These are phyloP conservation scores for Cyanidiococcus yangmingshanensis DNA, from an alignment of 23 red algal species.

Conservation along the genomic window DNA sequence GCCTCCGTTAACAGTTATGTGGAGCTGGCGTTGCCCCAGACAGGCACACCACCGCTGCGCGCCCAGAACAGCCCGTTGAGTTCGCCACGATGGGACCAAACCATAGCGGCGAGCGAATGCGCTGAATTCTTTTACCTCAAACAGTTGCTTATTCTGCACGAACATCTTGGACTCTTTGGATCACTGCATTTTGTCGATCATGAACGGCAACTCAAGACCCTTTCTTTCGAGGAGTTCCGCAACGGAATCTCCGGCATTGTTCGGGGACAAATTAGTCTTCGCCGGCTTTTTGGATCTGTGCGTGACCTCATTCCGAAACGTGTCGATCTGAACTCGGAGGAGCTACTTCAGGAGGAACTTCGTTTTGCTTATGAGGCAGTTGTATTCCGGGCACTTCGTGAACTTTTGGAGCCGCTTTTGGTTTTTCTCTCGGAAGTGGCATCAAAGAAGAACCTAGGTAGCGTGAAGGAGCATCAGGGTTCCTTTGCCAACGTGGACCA, in stretches of 20 bases:
- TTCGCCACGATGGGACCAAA: neutral
- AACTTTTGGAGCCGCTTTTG: slow-evolving; percentile 56
- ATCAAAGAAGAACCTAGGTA: slow-evolving; percentile 3
- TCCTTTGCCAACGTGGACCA: slow-evolving; percentile 46
- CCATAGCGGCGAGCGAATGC: slow-evolving; percentile 31
- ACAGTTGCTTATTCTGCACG: slow-evolving; percentile 72
- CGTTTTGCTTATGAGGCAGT: slow-evolving; percentile 55
- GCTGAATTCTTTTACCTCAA: slow-evolving; percentile 76
- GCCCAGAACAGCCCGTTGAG: neutral
- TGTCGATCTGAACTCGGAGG: slow-evolving; percentile 51
- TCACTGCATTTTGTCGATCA: slow-evolving; percentile 79
- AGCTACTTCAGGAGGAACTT: slow-evolving; percentile 39
- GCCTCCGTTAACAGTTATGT: neutral
- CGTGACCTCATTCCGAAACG: slow-evolving; percentile 43
- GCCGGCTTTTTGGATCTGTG: slow-evolving; percentile 23
- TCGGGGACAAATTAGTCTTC: slow-evolving; percentile 32
- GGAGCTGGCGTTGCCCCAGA: neutral
- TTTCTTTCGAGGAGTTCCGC: slow-evolving; percentile 48
- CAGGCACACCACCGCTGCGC: neutral
- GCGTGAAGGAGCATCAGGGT: slow-evolving; percentile 26
- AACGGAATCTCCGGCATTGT: slow-evolving; percentile 34
- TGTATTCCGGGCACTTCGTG: slow-evolving; percentile 53
- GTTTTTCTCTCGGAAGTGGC: slow-evolving; percentile 60
- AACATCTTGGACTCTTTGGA: slow-evolving; percentile 74
- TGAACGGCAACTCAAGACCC: slow-evolving; percentile 55